A percentile compares a stretch with the other conserved stretches of the same genome.
These are phyloP conservation scores for Globisporangium paroecandrum DNA, from an alignment of 352 stramenopile genomes.

Conservation along the genomic window DNA sequence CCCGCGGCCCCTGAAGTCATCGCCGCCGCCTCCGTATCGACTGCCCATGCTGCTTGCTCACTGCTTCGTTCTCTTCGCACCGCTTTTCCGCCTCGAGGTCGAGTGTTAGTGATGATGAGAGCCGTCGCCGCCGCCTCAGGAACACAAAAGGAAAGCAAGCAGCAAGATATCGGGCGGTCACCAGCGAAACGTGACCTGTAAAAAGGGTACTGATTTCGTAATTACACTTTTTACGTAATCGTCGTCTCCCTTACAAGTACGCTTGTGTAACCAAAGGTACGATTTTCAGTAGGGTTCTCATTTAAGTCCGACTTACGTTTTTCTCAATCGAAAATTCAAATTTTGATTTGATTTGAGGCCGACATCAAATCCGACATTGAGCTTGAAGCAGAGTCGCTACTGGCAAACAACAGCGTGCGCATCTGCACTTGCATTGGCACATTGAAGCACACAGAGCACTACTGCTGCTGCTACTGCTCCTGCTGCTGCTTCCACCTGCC, in stretches of 20 bases:
- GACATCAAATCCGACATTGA: not conserved
- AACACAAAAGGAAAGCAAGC: not conserved
- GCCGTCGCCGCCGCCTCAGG: not conserved
- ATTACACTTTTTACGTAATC: conserved; percentile 8
- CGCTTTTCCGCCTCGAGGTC: not conserved
- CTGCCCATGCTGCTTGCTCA: conserved; percentile 36
- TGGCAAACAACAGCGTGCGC: not conserved
- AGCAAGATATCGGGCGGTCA: conserved; percentile 12
- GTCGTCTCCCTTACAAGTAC: not conserved
- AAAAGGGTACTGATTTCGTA: conserved; percentile 5
- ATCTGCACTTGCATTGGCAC: conserved; percentile 2
- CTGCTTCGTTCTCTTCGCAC: not conserved
- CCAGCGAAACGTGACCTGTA: conserved; percentile 18
- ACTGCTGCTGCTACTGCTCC: not conserved
- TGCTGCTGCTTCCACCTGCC: not conserved
- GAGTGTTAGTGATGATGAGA: not conserved
- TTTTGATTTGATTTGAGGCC: conserved; percentile 1
- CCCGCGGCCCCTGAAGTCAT: conserved; percentile 59
- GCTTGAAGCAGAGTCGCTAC: conserved; percentile 5
- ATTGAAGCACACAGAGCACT: not conserved
- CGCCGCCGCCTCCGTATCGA: conserved; percentile 57
- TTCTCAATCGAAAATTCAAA: conserved; percentile 17
- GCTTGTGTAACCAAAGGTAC: not conserved
- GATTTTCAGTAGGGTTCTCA: not conserved
- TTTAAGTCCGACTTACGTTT: not conserved